These are phyloP conservation scores for Grosmannia huntii DNA, from an alignment of 2,329 filamentous ascomycete species.

Conservation along the genomic window DNA sequence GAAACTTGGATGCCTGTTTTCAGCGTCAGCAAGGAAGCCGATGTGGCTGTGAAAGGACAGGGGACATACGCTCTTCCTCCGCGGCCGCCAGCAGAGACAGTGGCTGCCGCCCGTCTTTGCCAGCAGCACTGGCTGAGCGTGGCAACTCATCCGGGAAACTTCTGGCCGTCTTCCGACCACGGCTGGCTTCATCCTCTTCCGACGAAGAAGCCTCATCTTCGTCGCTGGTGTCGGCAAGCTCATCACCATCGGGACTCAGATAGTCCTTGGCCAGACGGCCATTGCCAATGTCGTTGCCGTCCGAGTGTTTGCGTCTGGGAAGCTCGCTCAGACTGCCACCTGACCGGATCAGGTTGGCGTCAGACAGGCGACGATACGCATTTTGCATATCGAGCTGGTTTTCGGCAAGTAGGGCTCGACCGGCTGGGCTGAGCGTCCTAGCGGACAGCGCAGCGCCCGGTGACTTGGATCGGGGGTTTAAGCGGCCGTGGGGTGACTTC, in stretches of 20 bases:
- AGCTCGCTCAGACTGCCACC: constrained; percentile 50
- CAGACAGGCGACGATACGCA: constrained; percentile 58
- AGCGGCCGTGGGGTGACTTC: constrained; percentile 38
- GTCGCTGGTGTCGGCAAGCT: constrained; percentile 52
- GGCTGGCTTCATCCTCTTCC: constrained; percentile 43
- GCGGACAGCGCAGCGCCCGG: constrained; percentile 20
- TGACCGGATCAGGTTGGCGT: constrained; percentile 53
- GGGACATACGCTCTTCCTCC: constrained; percentile 61
- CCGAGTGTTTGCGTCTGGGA: constrained; percentile 34
- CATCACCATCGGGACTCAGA: constrained; percentile 50
- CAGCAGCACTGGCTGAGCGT: constrained; percentile 6
- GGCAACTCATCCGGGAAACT: constrained; percentile 26
- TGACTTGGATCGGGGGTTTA: constrained; percentile 37
- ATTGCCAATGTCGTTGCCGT: constrained; percentile 24
- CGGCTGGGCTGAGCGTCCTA: constrained; percentile 25
- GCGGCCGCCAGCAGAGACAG: constrained; percentile 58
- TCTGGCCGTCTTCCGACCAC: constrained; percentile 44
- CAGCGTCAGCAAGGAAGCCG: not conserved
- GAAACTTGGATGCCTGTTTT: constrained; percentile 38
- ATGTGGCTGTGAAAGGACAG: not conserved
- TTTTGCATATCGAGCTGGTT: constrained; percentile 55
- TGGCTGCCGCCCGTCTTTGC: constrained; percentile 27
- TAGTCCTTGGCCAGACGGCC: constrained; percentile 58
- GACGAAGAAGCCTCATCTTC: constrained; percentile 42
- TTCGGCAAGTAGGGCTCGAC: constrained; percentile 38